These are phyloP conservation scores for Geranium rotundifolium DNA, from an alignment of 345 rosid species.

Conservation along the genomic window DNA sequence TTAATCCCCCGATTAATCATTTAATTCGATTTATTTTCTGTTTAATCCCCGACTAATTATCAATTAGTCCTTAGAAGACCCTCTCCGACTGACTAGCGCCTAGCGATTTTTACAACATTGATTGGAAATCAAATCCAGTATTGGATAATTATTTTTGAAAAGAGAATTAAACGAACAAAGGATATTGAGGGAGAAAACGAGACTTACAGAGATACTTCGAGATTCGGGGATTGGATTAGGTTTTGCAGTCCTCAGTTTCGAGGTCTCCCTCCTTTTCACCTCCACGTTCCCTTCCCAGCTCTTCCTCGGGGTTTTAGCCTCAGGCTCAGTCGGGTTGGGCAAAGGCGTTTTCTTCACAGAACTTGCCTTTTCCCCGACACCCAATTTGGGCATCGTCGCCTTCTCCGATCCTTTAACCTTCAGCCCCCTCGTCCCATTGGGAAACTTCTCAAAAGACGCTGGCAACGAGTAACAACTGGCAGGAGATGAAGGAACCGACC, in stretches of 20 bases:
- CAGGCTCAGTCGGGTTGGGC: slow-evolving; percentile 11
- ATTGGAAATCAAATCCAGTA: no score
- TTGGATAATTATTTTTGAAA: neutral
- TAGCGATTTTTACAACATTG: no score
- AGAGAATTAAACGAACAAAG: neutral
- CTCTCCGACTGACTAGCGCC: no score
- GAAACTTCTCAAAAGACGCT: slow-evolving; percentile 68
- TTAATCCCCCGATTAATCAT: no score
- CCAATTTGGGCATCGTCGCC: slow-evolving; percentile 32
- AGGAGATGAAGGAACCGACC: slow-evolving; percentile 82
- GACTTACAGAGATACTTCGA: slow-evolving; percentile 57
- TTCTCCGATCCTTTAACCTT: slow-evolving; percentile 47
- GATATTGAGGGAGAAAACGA: neutral
- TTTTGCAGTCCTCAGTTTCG: slow-evolving; percentile 30
- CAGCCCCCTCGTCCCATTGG: slow-evolving; percentile 70
- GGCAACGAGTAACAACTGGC: slow-evolving; percentile 85
- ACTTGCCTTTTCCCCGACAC: slow-evolving; percentile 34
- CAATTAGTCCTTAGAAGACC: no score
- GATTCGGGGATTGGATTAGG: slow-evolving; percentile 45
- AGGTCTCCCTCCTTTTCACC: slow-evolving; percentile 37
- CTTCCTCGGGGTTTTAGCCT: slow-evolving; percentile 78
- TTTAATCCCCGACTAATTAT: no score
- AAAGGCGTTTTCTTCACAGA: slow-evolving; percentile 48
- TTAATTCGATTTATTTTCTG: no score
- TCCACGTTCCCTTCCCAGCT: slow-evolving; percentile 96